Evolutionary conservation across 2,329 filamentous ascomycete genomes (phyloP).

Genomic region (Chaetomium strumarium): DNA sequence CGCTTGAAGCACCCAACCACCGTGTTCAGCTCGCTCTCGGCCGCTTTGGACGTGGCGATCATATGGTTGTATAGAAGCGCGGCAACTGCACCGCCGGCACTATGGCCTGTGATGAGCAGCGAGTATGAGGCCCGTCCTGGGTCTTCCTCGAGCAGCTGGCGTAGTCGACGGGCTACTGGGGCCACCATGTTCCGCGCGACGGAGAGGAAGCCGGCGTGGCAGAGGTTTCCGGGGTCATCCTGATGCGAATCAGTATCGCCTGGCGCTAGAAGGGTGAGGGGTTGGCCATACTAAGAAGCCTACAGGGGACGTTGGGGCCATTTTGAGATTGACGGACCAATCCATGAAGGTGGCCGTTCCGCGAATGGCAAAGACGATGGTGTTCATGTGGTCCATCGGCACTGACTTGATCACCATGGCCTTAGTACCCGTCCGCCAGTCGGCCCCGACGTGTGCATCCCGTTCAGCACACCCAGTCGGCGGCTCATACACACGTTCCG

Average conservation of each 20-base stretch:
- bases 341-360: conserved; percentile 77
- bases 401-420: conserved; percentile 81
- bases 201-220: conserved; percentile 73
- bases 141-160: conserved; percentile 65
- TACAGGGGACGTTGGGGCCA: conserved; percentile 56
- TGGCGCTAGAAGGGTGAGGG: background rate
- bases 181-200: conserved; percentile 70
- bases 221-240: conserved; percentile 70
- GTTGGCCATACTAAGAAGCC: conserved; percentile 50
- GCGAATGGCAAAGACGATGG: conserved; percentile 77
- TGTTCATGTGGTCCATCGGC: conserved; percentile 69
- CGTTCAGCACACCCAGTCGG: conserved; percentile 53
- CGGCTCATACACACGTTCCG: conserved; percentile 65
- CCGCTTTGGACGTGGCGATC: conserved; percentile 50
- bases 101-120: conserved; percentile 79
- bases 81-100: conserved; percentile 78
- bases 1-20: conserved; percentile 68
- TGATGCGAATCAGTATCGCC: background rate
- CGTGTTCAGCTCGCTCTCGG: conserved; percentile 62
- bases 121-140: conserved; percentile 60
- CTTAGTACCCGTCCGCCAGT: conserved; percentile 70
- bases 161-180: conserved; percentile 65
- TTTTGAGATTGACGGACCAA: conserved; percentile 78
- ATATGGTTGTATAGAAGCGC: conserved; percentile 77
- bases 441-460: conserved; percentile 63